These are phyloP conservation scores for Mucor irregularis DNA, from an alignment of 371 early-diverging fungal species.

Conservation along the genomic window DNA sequence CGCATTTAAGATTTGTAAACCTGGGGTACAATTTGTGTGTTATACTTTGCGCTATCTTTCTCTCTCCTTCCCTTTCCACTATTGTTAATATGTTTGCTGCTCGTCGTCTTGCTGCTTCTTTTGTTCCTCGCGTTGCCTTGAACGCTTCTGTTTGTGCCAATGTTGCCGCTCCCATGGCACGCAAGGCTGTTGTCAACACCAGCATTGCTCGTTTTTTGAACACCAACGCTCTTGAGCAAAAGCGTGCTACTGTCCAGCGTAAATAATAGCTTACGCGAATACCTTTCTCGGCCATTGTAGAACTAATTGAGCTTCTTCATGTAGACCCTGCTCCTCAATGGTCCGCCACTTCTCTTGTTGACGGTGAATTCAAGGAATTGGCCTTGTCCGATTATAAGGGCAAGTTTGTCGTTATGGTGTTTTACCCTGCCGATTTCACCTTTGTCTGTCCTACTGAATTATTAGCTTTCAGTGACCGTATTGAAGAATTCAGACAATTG, in stretches of 20 bases:
- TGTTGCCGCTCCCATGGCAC: neutral
- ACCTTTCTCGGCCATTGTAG: too few species aligned
- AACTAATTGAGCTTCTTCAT: neutral
- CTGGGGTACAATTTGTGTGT: too few species aligned
- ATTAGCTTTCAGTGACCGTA: slow-evolving; percentile 85
- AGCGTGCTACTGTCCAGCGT: slow-evolving; percentile 27
- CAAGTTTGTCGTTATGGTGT: slow-evolving; percentile 54
- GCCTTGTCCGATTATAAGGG: slow-evolving; percentile 90
- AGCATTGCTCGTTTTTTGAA: slow-evolving; percentile 17
- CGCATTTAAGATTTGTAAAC: too few species aligned
- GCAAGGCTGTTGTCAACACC: slow-evolving; percentile 11
- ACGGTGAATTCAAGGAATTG: slow-evolving; percentile 79
- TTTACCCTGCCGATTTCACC: slow-evolving; percentile 60
- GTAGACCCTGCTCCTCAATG: slow-evolving; percentile 73
- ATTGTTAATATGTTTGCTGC: slow-evolving; percentile 15
- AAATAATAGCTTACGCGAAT: neutral
- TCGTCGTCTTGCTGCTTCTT: slow-evolving; percentile 18
- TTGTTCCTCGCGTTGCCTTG: slow-evolving; percentile 16
- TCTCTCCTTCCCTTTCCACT: neutral
- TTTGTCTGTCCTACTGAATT: slow-evolving; percentile 95
- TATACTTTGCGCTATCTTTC: too few species aligned
- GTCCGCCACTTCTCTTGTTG: slow-evolving; percentile 73
- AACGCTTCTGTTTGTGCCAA: slow-evolving; percentile 8
- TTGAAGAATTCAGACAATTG: slow-evolving; percentile 78
- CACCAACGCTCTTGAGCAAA: slow-evolving; percentile 20